Evolutionary conservation across 2,329 filamentous ascomycete species (phyloP).

Genomic region (Capronia americana): DNA sequence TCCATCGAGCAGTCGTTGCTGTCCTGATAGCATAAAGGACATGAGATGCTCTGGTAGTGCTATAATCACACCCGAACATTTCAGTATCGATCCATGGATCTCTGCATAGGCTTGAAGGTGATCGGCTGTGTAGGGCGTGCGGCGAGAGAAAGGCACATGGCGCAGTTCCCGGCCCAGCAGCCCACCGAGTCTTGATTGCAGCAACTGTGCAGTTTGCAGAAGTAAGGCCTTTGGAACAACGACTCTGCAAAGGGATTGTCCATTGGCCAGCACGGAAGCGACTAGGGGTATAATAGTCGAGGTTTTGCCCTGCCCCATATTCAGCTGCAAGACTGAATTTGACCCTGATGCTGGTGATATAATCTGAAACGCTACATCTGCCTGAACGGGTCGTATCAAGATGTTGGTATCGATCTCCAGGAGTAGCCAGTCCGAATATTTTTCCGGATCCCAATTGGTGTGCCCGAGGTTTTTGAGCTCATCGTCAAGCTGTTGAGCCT

Average conservation of each 20-base stretch:
- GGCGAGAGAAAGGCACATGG: conserved; percentile 58
- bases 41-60: conserved; percentile 69
- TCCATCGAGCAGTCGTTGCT: conserved; percentile 55
- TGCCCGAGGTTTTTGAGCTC: conserved; percentile 60
- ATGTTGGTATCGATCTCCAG: conserved; percentile 69
- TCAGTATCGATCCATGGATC: conserved; percentile 56
- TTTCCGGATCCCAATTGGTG: conserved; percentile 59
- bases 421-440: conserved; percentile 66
- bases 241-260: conserved; percentile 59
- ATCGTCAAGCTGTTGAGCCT: conserved; percentile 34
- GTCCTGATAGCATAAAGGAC: conserved; percentile 67
- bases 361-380: conserved; percentile 65
- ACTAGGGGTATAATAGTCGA: conserved; percentile 73
- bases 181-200: conserved; percentile 56
- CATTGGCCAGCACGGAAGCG: conserved; percentile 60
- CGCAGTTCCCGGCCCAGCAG: conserved; percentile 53
- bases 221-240: conserved; percentile 67
- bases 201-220: conserved; percentile 65
- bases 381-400: conserved; percentile 66
- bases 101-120: conserved; percentile 48
- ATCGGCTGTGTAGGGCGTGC: conserved; percentile 35
- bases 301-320: conserved; percentile 67
- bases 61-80: conserved; percentile 61
- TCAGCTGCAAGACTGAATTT: conserved; percentile 69
- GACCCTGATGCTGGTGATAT: conserved; percentile 45